phyloP scores from a whole-genome alignment of 2,329 filamentous ascomycete genomes.

The Seiridium unicorne region DNA sequence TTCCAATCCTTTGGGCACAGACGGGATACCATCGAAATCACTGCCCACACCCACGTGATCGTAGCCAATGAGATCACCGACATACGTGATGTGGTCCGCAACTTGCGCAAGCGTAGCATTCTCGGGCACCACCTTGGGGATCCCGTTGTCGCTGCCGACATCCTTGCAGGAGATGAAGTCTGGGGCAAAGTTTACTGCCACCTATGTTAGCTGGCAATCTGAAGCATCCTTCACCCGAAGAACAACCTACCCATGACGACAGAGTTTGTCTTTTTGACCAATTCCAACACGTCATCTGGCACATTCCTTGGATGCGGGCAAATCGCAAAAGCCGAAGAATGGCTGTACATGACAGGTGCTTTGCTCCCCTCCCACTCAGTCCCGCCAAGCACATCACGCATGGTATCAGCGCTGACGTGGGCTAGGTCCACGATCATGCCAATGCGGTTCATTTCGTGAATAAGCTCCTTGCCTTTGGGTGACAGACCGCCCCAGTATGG shows the following conservation, averaged over 20 bases:
- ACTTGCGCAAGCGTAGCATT: slow-evolving; percentile 77
- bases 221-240: not conserved
- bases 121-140: slow-evolving; percentile 65
- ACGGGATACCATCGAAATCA: slow-evolving; percentile 79
- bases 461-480: slow-evolving; percentile 62
- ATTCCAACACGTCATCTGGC: slow-evolving; percentile 69
- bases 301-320: slow-evolving; percentile 88
- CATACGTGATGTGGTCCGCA: slow-evolving; percentile 76
- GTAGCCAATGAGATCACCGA: slow-evolving; percentile 80
- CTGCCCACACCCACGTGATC: slow-evolving; percentile 86
- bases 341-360: slow-evolving; percentile 85
- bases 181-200: slow-evolving; percentile 73
- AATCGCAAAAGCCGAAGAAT: slow-evolving; percentile 76
- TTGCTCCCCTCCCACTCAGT: slow-evolving; percentile 67
- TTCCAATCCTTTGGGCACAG: slow-evolving; percentile 71
- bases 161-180: slow-evolving; percentile 77
- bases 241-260: slow-evolving; percentile 66
- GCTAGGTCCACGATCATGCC: slow-evolving; percentile 92
- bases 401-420: slow-evolving; percentile 75
- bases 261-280: slow-evolving; percentile 71
- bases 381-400: slow-evolving; percentile 76
- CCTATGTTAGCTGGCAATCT: not conserved
- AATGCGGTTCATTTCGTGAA: slow-evolving; percentile 89
- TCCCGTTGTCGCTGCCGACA: slow-evolving; percentile 54
- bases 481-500: slow-evolving; percentile 73